These are phyloP conservation scores for Russula ochroleuca DNA, from an alignment of 768 basidiomycete species.

Conservation along the genomic window DNA sequence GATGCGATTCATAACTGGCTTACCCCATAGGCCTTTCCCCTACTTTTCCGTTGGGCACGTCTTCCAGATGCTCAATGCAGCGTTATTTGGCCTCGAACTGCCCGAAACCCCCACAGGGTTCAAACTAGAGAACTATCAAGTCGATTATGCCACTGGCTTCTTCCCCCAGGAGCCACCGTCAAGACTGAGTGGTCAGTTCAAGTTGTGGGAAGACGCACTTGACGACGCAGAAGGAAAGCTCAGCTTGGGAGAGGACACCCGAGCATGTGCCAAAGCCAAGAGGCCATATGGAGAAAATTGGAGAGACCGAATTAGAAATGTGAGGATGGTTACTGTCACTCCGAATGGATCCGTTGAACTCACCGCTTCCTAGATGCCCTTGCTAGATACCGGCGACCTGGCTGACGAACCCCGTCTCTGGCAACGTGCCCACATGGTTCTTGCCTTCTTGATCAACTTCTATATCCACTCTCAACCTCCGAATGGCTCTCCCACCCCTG, in stretches of 20 bases:
- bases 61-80: constrained; percentile 20
- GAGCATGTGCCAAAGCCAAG: constrained; percentile 45
- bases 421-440: constrained; percentile 83
- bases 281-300: constrained; percentile 59
- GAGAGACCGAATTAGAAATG: constrained; percentile 58
- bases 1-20: constrained; percentile 18
- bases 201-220: constrained; percentile 69
- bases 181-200: constrained; percentile 49
- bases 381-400: constrained; percentile 55
- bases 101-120: constrained; percentile 8
- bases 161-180: constrained; percentile 66
- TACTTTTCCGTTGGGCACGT: constrained; percentile 22
- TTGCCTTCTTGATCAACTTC: constrained; percentile 86
- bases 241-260: constrained; percentile 53
- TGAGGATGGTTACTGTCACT: constrained; percentile 38
- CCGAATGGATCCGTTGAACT: background rate
- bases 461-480: constrained; percentile 79
- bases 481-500: constrained; percentile 36
- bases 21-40: constrained; percentile 14
- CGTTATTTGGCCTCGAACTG: constrained; percentile 10
- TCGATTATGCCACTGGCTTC: constrained; percentile 71
- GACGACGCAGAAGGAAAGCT: constrained; percentile 50
- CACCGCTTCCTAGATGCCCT: constrained; percentile 54
- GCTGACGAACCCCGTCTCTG: constrained; percentile 53
- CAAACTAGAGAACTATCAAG: constrained; percentile 42